A percentile compares a stretch with the other conserved stretches of the same genome.
phyloP scores from a whole-genome alignment of 2,329 filamentous ascomycete species.

The Aureobasidium lini region DNA sequence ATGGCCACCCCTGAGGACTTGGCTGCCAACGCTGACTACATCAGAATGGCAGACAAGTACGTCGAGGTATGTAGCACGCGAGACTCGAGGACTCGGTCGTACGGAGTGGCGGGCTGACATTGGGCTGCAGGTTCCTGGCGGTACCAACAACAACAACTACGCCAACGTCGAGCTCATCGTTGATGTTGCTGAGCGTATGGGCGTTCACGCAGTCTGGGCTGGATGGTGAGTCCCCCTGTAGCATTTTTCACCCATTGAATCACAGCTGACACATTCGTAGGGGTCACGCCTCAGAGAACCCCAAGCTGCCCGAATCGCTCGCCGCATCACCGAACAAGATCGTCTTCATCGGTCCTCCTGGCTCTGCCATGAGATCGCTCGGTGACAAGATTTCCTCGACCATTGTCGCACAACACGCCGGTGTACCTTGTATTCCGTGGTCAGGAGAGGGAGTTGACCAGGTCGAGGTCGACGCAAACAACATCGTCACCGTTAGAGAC shows the following conservation, averaged over 20 bases:
- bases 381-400: conserved; percentile 99
- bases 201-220: conserved; percentile 97
- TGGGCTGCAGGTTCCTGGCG: conserved; percentile 66
- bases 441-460: conserved; percentile 85
- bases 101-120: conserved; percentile 9
- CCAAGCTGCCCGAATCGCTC: conserved; percentile 90
- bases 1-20: conserved; percentile 99
- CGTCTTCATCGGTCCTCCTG: conserved; percentile 95
- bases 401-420: conserved; percentile 94
- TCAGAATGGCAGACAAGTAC: conserved; percentile 98
- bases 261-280: conserved; percentile 36
- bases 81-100: background rate
- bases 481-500: conserved; percentile 87
- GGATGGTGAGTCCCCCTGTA: conserved; percentile 64
- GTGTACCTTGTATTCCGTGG: conserved; percentile 98
- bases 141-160: conserved; percentile 99
- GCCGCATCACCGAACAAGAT: conserved; percentile 97
- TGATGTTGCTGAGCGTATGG: conserved; percentile 96
- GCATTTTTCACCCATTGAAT: background rate
- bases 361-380: conserved; percentile 96
- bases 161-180: conserved; percentile 99
- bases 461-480: conserved; percentile 69
- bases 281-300: conserved; percentile 98
- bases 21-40: conserved; percentile 96
- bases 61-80: conserved; percentile 59